A percentile compares a stretch with the other conserved stretches of the same genome.
Conservation (phyloP, 2,329 filamentous ascomycete species). For the Sporothrix curviconia region DNA sequence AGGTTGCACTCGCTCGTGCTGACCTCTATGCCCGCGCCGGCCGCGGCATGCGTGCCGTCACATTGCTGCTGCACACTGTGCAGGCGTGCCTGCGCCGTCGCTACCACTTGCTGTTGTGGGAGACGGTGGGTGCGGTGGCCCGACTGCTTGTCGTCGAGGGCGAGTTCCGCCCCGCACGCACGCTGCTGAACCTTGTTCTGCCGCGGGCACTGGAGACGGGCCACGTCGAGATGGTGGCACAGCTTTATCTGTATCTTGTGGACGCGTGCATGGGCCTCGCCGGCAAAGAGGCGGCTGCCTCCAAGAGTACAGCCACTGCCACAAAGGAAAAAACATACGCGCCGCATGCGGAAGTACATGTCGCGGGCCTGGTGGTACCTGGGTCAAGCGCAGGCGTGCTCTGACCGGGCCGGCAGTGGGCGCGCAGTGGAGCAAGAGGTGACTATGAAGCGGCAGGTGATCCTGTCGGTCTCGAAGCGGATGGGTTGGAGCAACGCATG, state of each 20-base stretch:
- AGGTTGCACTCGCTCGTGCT: conserved; percentile 66
- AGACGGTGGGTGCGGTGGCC: conserved; percentile 60
- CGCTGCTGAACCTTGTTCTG: conserved; percentile 61
- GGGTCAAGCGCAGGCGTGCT: conserved; percentile 10
- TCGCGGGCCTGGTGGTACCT: conserved; percentile 16
- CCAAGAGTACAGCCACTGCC: too few species aligned
- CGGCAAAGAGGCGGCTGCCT: conserved; percentile 35
- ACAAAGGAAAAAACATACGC: background rate
- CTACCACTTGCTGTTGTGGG: conserved; percentile 65
- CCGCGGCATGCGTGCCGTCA: conserved; percentile 68
- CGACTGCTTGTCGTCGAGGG: conserved; percentile 62
- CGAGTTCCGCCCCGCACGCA: conserved; percentile 61
- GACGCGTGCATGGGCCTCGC: conserved; percentile 77
- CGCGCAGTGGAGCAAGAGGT: background rate
- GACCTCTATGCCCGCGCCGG: conserved; percentile 62
- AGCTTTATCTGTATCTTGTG: conserved; percentile 62
- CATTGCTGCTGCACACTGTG: conserved; percentile 67
- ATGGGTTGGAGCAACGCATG: background rate
- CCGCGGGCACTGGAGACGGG: conserved; percentile 71
- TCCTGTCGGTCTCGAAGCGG: conserved; percentile 8
- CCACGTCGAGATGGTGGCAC: conserved; percentile 54
- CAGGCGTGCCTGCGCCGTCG: conserved; percentile 65
- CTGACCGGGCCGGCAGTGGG: conserved; percentile 5
- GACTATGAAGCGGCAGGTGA: conserved; percentile 10
- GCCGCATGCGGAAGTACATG: conserved; percentile 11